Evolutionary conservation across 345 rosid species (phyloP).

Genomic region (Eucalyptus curtisii): DNA sequence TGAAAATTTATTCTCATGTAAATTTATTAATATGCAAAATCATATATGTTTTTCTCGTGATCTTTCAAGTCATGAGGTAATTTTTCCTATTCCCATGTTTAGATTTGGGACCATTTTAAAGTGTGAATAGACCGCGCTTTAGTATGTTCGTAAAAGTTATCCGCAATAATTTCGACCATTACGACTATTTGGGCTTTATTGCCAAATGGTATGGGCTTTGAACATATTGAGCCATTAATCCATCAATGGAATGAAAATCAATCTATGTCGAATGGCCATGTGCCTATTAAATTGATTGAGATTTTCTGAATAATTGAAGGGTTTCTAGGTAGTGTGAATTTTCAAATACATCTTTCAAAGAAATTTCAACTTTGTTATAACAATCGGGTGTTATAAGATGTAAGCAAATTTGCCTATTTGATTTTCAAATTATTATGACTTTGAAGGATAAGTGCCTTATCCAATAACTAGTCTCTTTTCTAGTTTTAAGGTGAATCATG

Average conservation of each 20-base stretch:
- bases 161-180: background rate
- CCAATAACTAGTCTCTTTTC: background rate
- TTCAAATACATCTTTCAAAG: background rate
- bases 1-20: background rate
- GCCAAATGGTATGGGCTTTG: background rate
- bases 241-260: too few species aligned
- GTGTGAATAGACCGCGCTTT: background rate
- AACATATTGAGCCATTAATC: too few species aligned
- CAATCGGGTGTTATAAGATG: background rate
- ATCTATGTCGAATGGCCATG: too few species aligned
- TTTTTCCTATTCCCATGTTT: background rate
- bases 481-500: background rate
- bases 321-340: background rate
- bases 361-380: background rate
- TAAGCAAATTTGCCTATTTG: background rate
- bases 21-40: background rate
- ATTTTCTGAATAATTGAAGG: background rate
- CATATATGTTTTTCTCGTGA: background rate
- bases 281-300: background rate
- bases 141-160: background rate
- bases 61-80: background rate
- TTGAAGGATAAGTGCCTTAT: background rate
- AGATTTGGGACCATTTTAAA: background rate
- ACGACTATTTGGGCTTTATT: background rate
- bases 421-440: background rate